Percentiles rank a stretch among this genome's conserved stretches.
These are phyloP conservation scores for Fragilaria crotonensis DNA, from an alignment of 108 stramenopile genomes.

Conservation along the genomic window DNA sequence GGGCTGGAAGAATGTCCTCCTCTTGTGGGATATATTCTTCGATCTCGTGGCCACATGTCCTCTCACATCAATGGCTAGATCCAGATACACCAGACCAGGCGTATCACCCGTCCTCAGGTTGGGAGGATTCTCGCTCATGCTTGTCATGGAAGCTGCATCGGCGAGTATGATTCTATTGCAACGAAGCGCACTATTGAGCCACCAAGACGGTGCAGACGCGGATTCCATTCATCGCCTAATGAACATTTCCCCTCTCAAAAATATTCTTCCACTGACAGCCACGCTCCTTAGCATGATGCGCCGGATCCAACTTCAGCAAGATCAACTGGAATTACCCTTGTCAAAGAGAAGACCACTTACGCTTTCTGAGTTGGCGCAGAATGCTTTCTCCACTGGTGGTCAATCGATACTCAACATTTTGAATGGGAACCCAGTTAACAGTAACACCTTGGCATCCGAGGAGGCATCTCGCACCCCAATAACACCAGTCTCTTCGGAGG, in stretches of 20 bases:
- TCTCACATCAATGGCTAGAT: conserved; percentile 7
- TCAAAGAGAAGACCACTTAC: neutral
- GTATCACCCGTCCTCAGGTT: neutral
- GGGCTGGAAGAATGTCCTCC: conserved; percentile 34
- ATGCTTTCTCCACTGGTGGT: neutral
- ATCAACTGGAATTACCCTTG: neutral
- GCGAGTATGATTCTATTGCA: conserved; percentile 56
- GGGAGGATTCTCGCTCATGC: conserved; percentile 28
- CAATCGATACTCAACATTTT: neutral
- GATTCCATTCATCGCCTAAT: conserved; percentile 45
- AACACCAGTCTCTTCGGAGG: too few relatives aligned
- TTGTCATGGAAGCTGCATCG: conserved; percentile 57
- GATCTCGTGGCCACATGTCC: conserved; percentile 7
- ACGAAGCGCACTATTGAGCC: conserved; percentile 33
- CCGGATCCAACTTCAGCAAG: conserved; percentile 1
- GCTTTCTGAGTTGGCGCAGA: neutral
- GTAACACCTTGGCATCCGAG: too few relatives aligned
- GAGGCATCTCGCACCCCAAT: too few relatives aligned
- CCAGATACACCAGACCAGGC: neutral
- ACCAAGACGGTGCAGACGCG: conserved; percentile 25
- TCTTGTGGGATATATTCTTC: conserved; percentile 48
- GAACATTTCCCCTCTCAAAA: conserved; percentile 56
- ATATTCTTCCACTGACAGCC: conserved; percentile 13
- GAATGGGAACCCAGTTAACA: too few relatives aligned
- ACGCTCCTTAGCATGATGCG: conserved; percentile 3